These are phyloP conservation scores for Coffea canephora DNA, from an alignment of 257 asterid species.

Conservation along the genomic window DNA sequence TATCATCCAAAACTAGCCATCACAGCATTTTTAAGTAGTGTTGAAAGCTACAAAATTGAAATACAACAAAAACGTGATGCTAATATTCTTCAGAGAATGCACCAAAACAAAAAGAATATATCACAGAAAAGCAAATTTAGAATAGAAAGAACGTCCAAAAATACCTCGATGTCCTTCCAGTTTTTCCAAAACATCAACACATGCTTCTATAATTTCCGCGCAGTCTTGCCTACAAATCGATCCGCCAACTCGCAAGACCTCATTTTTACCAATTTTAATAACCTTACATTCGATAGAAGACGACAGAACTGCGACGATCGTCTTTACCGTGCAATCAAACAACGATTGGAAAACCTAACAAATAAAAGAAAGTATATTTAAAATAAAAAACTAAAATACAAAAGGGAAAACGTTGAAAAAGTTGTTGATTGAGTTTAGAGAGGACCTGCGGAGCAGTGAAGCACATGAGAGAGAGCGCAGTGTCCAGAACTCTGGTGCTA, in stretches of 20 bases:
- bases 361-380: neutral
- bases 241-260: conserved; percentile 55
- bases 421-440: neutral
- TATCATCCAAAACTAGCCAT: too few relatives aligned
- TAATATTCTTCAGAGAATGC: too few relatives aligned
- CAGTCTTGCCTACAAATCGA: conserved; percentile 40
- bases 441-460: conserved; percentile 69
- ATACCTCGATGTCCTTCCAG: conserved; percentile 47
- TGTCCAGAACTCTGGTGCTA: conserved; percentile 49
- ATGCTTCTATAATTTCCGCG: conserved; percentile 36
- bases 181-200: conserved; percentile 43
- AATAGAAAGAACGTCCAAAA: neutral
- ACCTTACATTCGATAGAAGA: conserved; percentile 57
- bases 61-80: neutral
- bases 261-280: conserved; percentile 28
- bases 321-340: conserved; percentile 44
- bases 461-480: conserved; percentile 77
- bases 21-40: too few relatives aligned
- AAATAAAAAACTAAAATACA: neutral
- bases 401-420: neutral
- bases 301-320: conserved; percentile 53
- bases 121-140: neutral
- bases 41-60: too few relatives aligned
- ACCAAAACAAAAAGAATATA: neutral
- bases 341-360: conserved; percentile 54